phyloP scores from a whole-genome alignment of 371 early-diverging fungal genomes.

The Catenaria anguillulae region DNA sequence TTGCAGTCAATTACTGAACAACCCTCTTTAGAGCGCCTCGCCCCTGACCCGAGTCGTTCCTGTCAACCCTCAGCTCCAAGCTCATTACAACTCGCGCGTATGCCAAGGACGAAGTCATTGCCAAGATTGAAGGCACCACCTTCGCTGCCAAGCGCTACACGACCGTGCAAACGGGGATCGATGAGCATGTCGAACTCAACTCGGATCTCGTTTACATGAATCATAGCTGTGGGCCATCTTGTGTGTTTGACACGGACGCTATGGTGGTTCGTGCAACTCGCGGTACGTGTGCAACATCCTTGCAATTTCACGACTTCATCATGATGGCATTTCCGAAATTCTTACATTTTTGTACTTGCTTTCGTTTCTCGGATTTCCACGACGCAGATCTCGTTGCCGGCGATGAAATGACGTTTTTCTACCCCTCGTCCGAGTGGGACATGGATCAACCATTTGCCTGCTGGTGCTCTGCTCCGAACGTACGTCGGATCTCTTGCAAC shows the following conservation, averaged over 20 bases:
- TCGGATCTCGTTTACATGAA: conserved; percentile 37
- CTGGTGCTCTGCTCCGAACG: conserved; percentile 47
- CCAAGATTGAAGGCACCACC: conserved; percentile 32
- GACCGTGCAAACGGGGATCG: conserved; percentile 43
- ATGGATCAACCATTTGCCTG: conserved; percentile 74
- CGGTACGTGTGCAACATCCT: too few species aligned
- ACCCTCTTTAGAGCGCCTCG: neutral
- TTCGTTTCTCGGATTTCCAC: neutral
- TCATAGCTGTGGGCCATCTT: conserved; percentile 42
- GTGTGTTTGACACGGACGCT: conserved; percentile 35
- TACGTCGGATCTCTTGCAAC: too few species aligned
- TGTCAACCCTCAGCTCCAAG: conserved; percentile 40
- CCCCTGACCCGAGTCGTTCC: neutral
- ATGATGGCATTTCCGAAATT: too few species aligned
- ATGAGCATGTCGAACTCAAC: conserved; percentile 52
- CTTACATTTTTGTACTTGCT: too few species aligned
- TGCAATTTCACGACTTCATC: too few species aligned
- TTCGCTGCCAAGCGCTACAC: conserved; percentile 43
- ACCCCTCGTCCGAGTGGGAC: conserved; percentile 70
- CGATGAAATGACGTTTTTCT: conserved; percentile 63
- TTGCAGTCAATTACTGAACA: neutral
- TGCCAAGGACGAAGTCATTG: conserved; percentile 36
- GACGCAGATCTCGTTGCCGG: too few species aligned
- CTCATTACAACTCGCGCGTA: conserved; percentile 33
- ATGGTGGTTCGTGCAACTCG: conserved; percentile 33